These are phyloP conservation scores for Pyrus bretschneideri DNA, from an alignment of 306 rosid species.

Conservation along the genomic window DNA sequence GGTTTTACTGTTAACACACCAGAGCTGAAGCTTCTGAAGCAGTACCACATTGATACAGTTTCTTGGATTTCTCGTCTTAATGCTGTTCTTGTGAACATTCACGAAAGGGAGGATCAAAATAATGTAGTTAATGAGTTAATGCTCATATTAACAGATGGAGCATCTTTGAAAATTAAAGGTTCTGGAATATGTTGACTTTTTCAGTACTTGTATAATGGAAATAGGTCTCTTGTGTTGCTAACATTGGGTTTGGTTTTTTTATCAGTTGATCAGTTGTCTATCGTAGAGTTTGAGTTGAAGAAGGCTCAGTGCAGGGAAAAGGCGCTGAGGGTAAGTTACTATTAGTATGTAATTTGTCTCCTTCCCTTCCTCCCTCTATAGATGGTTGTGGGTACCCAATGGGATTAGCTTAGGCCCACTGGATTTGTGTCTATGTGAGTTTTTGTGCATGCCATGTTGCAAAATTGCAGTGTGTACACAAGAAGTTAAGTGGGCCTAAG, in stretches of 20 bases:
- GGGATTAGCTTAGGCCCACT: background rate
- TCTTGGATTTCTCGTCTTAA: slow-evolving; percentile 59
- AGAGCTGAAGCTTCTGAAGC: slow-evolving; percentile 67
- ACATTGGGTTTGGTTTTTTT: slow-evolving; percentile 23
- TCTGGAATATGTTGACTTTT: background rate
- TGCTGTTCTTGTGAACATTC: slow-evolving; percentile 39
- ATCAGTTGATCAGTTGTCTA: slow-evolving; percentile 77
- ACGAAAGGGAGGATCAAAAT: slow-evolving; percentile 49
- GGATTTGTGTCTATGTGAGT: background rate
- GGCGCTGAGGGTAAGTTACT: slow-evolving; percentile 47
- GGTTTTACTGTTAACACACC: slow-evolving; percentile 52
- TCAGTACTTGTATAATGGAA: background rate
- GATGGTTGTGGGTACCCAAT: background rate
- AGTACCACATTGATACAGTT: slow-evolving; percentile 53
- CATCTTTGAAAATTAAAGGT: slow-evolving; percentile 83
- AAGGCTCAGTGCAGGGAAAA: slow-evolving; percentile 74
- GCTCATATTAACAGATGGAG: slow-evolving; percentile 54
- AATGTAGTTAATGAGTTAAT: slow-evolving; percentile 52
- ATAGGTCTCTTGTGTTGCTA: background rate
- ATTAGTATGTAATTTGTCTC: background rate
- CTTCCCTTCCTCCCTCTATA: background rate
- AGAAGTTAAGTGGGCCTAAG: background rate
- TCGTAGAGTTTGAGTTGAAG: slow-evolving; percentile 73
- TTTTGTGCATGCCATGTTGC: background rate
- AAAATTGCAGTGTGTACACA: background rate